These are phyloP conservation scores for Pyricularia sp. DNA, from an alignment of 2,329 filamentous ascomycete species.

Conservation along the genomic window DNA sequence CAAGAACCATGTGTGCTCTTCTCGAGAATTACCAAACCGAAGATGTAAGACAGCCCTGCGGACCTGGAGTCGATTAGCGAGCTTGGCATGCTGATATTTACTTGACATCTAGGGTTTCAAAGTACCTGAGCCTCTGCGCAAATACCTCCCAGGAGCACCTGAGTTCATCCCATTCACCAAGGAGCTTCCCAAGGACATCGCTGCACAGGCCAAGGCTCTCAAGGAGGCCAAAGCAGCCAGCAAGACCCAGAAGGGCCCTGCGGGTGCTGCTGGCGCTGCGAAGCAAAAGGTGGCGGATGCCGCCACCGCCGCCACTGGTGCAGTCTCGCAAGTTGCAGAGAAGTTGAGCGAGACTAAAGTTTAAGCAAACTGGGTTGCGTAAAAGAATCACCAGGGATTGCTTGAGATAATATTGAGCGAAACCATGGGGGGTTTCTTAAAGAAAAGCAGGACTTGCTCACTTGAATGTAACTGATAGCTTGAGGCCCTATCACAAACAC, in stretches of 20 bases:
- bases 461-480: not conserved
- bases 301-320: slow-evolving; percentile 8
- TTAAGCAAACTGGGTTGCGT: slow-evolving; percentile 7
- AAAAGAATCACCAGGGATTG: slow-evolving; percentile 3
- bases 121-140: slow-evolving; percentile 71
- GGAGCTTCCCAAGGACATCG: slow-evolving; percentile 61
- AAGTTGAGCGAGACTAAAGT: slow-evolving; percentile 16
- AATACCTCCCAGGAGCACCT: slow-evolving; percentile 80
- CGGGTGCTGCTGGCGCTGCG: slow-evolving; percentile 6
- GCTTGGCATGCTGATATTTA: not conserved
- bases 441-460: not conserved
- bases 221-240: slow-evolving; percentile 11
- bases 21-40: slow-evolving; percentile 95
- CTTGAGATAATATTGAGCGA: not conserved
- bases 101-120: slow-evolving; percentile 47
- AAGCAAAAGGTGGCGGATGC: slow-evolving; percentile 13
- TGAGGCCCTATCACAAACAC: not conserved
- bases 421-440: not conserved
- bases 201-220: slow-evolving; percentile 32
- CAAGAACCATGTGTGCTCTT: slow-evolving; percentile 58
- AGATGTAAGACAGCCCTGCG: slow-evolving; percentile 30
- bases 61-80: not conserved
- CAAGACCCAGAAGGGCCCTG: slow-evolving; percentile 2
- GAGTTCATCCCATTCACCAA: slow-evolving; percentile 83
- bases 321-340: slow-evolving; percentile 14